phyloP scores from a whole-genome alignment of 148 eudicot genomes.

The Pouteria glomerata region DNA sequence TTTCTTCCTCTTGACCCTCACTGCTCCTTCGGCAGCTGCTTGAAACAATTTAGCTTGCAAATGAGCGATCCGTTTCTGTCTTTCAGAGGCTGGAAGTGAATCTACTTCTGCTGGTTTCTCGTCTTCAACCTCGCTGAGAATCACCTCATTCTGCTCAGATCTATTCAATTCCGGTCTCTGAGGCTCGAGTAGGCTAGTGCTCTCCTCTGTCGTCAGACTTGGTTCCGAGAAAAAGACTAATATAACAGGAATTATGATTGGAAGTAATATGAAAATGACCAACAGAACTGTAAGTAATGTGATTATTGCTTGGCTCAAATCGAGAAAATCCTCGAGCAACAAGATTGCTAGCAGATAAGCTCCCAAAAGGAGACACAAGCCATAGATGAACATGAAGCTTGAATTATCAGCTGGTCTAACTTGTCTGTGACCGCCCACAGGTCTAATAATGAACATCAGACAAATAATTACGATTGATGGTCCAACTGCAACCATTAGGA shows the following conservation, averaged over 20 bases:
- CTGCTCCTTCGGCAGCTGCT: background rate
- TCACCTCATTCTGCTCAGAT: background rate
- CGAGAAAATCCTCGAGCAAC: slow-evolving; percentile 5
- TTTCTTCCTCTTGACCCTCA: slow-evolving; percentile 12
- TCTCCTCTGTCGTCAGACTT: background rate
- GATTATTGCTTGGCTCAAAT: slow-evolving; percentile 5
- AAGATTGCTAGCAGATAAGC: slow-evolving; percentile 6
- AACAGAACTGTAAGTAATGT: slow-evolving; percentile 5
- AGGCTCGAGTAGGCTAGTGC: background rate
- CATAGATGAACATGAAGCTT: slow-evolving; percentile 1
- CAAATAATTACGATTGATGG: slow-evolving; percentile 35
- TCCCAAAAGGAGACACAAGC: slow-evolving; percentile 12
- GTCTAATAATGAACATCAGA: slow-evolving; percentile 47
- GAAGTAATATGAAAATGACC: background rate
- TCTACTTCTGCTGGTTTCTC: slow-evolving; percentile 9
- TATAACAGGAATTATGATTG: too few species aligned
- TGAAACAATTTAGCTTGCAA: slow-evolving; percentile 12
- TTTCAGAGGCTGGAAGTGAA: slow-evolving; percentile 7
- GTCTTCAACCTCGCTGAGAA: slow-evolving; percentile 17
- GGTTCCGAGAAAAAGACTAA: background rate
- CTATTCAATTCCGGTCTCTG: background rate
- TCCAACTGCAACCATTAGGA: slow-evolving; percentile 41
- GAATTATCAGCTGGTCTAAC: slow-evolving; percentile 6
- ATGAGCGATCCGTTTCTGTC: background rate
- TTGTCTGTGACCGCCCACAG: slow-evolving; percentile 23